phyloP scores from a whole-genome alignment of 2,329 filamentous ascomycete genomes.

The Sporothrix pseudoabietina region DNA sequence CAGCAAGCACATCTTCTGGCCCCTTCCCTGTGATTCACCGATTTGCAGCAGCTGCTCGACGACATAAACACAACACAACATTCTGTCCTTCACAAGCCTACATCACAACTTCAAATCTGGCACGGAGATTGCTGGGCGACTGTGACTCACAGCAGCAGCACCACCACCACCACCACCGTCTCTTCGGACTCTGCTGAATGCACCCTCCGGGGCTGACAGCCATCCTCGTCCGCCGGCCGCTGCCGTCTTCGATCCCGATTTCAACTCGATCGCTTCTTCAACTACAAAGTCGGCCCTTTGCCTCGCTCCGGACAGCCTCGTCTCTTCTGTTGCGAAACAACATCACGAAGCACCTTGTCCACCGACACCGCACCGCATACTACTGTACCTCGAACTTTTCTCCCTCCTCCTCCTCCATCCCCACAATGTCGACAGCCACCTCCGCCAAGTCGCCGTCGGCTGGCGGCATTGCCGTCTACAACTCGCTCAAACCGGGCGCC shows the following conservation, averaged over 20 bases:
- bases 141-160: constrained; percentile 27
- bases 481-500: constrained; percentile 71
- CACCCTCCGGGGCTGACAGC: constrained; percentile 23
- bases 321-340: not conserved
- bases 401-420: not conserved
- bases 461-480: constrained; percentile 67
- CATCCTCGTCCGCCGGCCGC: constrained; percentile 23
- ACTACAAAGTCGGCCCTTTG: not conserved
- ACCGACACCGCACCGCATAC: not conserved
- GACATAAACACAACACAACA: not conserved
- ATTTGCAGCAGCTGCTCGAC: not conserved
- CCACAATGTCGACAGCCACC: not conserved
- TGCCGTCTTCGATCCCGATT: not conserved
- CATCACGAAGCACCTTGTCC: not conserved
- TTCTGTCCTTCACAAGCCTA: not conserved
- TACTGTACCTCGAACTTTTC: constrained; percentile 21
- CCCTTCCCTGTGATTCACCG: constrained; percentile 5
- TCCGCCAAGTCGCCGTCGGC: constrained; percentile 18
- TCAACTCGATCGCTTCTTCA: not conserved
- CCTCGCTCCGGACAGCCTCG: not conserved
- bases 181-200: constrained; percentile 28
- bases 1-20: not conserved
- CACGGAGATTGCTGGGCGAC: constrained; percentile 1
- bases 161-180: not conserved
- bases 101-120: not conserved